phyloP scores from a whole-genome alignment of 2,329 filamentous ascomycete species.

The Claviceps sp. region DNA sequence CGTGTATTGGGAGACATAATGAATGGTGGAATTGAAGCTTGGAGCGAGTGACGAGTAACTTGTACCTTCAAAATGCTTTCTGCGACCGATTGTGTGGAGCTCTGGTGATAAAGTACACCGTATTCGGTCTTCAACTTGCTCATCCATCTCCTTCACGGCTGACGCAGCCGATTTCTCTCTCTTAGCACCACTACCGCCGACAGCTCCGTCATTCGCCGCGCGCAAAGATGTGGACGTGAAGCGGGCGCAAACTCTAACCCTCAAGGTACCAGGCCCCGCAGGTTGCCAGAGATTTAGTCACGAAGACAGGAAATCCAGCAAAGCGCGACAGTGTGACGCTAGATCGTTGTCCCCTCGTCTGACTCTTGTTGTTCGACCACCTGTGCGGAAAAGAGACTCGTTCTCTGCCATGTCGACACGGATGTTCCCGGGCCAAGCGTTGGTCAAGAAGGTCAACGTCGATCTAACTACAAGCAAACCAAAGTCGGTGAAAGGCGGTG shows the following conservation, averaged over 20 bases:
- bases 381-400: slow-evolving; percentile 52
- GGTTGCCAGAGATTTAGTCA: slow-evolving; percentile 12
- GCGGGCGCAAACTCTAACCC: slow-evolving; percentile 20
- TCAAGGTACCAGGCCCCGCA: slow-evolving; percentile 19
- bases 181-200: slow-evolving; percentile 41
- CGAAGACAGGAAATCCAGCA: neutral
- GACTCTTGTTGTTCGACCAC: slow-evolving; percentile 44
- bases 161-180: slow-evolving; percentile 41
- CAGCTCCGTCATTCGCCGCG: slow-evolving; percentile 44
- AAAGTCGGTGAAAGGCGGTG: slow-evolving; percentile 33
- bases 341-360: slow-evolving; percentile 39
- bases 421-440: slow-evolving; percentile 33
- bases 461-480: slow-evolving; percentile 43
- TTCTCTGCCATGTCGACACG: slow-evolving; percentile 49
- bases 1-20: too few relatives aligned
- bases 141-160: neutral
- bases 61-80: too few relatives aligned
- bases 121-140: neutral
- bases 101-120: neutral
- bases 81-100: too few relatives aligned
- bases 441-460: slow-evolving; percentile 26
- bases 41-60: too few relatives aligned
- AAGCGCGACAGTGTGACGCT: slow-evolving; percentile 9
- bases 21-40: too few relatives aligned
- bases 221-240: slow-evolving; percentile 34